Conservation (phyloP, 2,329 filamentous ascomycete species). For the Hymenoscyphus infarciens region DNA sequence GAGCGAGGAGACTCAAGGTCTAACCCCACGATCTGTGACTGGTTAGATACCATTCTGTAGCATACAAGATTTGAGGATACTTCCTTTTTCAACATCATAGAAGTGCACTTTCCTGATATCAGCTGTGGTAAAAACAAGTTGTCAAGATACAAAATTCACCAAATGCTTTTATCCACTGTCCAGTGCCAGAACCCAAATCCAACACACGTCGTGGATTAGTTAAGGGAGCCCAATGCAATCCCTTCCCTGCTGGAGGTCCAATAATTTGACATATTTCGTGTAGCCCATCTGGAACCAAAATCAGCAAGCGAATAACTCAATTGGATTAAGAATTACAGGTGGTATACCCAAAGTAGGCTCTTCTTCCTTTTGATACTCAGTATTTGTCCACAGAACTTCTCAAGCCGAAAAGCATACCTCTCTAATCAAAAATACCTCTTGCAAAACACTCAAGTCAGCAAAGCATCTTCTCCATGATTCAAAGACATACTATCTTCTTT, state of each 20-base stretch:
- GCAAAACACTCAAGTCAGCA: background rate
- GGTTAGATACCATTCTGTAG: background rate
- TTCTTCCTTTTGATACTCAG: background rate
- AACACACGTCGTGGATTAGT: background rate
- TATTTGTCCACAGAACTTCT: background rate
- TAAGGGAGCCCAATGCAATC: background rate
- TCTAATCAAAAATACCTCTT: background rate
- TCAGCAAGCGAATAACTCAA: background rate
- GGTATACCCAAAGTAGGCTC: background rate
- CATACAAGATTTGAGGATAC: background rate
- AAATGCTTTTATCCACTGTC: background rate
- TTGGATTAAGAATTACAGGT: too few relatives aligned
- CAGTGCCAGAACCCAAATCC: background rate
- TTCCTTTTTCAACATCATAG: background rate
- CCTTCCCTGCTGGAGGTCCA: background rate
- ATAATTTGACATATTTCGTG: background rate
- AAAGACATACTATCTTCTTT: slow-evolving; percentile 1
- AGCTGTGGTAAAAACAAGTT: background rate
- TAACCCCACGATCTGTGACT: background rate
- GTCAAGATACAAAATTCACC: background rate
- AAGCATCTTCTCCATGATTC: background rate
- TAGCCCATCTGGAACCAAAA: background rate
- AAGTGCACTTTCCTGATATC: background rate
- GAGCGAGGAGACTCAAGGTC: background rate
- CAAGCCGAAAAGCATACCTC: background rate